Base-by-base conservation (phyloP, 176 grass and related monocot species). In the Rhynchospora pubera region DNA sequence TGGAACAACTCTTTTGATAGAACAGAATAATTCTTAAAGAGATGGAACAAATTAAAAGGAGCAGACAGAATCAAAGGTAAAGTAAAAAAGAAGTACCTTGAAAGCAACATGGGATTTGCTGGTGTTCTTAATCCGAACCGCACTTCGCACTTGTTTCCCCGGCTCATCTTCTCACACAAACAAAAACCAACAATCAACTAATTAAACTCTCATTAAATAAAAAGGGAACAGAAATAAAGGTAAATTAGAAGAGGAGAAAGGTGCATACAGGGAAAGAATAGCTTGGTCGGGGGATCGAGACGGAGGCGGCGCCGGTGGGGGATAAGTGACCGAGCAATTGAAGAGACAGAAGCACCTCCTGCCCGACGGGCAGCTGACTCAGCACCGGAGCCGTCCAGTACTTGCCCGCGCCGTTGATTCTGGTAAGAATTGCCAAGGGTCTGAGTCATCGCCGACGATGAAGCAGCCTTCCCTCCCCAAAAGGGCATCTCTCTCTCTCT, bases 41-140 rank as follows among this genome's bases (percentile, higher is more conserved):
- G 5, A 7, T 28, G 5, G 50, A 7, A 19, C 19, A 15, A 23
- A 44, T 7, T 16, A 24, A 23, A 15, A 52, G 78, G 11, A 68
- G 7, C 57, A 65, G 32, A 42, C 18, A n/a, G 44, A 57, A 77
- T 75, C 22, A 60, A 69, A 3, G 43, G 23, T 62, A 86, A 72
- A 80, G 53, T 7, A 46, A 53, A n/a, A n/a, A 16, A 86, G 46
- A 67, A 50, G 21, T 79, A 95, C 93, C 97, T 99, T 99, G 68
- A 99, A 99, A 73, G 89, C 93, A 62, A 93, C 91, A 93, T 99
- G 86, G 2, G 97, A 95, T 83, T 96, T 99, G 93, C 93, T 95
- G 74, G 89, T 89, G 86, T 99, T 99, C 91, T 96, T 99, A 66
- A 99, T 99, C 85, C 78, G 93, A 8, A 99, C 86, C 6, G 97